Percentiles rank a stretch among this genome's conserved stretches.
These are phyloP conservation scores for Paralagenidium karlingii DNA, from an alignment of 352 stramenopile species.

Conservation along the genomic window DNA sequence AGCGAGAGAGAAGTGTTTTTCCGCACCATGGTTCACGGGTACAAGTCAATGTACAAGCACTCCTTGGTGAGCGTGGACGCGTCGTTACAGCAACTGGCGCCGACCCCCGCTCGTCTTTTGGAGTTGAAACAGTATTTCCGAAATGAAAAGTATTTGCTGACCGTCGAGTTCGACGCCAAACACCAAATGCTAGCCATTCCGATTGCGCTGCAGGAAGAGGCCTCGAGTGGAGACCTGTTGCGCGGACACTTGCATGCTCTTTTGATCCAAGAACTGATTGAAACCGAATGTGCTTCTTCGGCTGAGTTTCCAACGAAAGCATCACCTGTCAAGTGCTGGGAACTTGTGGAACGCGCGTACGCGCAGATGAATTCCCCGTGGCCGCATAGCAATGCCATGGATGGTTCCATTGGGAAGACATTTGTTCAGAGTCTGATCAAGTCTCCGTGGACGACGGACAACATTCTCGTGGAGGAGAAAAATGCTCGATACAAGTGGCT, in stretches of 20 bases:
- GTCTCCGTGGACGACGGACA: constrained; percentile 44
- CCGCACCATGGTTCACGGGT: constrained; percentile 29
- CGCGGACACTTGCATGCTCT: constrained; percentile 39
- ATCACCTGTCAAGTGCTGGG: no score
- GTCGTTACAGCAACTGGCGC: constrained; percentile 25
- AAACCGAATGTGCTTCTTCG: constrained; percentile 1
- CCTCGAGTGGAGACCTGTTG: constrained; percentile 23
- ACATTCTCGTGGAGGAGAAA: constrained; percentile 48
- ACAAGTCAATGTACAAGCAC: constrained; percentile 26
- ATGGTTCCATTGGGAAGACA: no score
- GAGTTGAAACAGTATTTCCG: constrained; percentile 28
- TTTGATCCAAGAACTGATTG: constrained; percentile 26
- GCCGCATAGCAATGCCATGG: no score
- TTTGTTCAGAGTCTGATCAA: constrained; percentile 22
- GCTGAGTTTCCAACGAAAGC: no score
- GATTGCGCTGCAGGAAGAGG: constrained; percentile 29
- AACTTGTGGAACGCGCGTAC: constrained; percentile 18
- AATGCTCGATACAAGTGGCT: constrained; percentile 47
- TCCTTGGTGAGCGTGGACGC: constrained; percentile 36
- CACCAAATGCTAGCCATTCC: constrained; percentile 18
- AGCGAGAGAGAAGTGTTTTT: constrained; percentile 45
- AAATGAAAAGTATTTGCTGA: constrained; percentile 41
- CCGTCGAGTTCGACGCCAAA: constrained; percentile 9
- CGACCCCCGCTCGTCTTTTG: constrained; percentile 17
- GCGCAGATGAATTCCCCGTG: constrained; percentile 13